Evolutionary conservation across 306 rosid genomes (phyloP).

Genomic region (Cicer pinnatifidum): DNA sequence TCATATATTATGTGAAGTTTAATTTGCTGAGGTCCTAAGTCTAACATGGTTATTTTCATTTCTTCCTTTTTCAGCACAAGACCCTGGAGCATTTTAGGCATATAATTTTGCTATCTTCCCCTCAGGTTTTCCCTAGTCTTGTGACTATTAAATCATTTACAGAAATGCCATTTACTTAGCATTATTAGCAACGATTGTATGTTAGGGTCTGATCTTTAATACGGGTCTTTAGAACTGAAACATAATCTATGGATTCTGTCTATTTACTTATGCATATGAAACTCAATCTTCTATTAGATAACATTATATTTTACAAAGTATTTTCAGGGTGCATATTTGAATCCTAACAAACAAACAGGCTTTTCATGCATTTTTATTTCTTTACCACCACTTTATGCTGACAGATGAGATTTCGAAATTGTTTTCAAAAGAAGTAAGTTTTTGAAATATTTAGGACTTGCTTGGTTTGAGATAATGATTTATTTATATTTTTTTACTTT

Average conservation of each 20-base stretch:
- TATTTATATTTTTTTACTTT: neutral
- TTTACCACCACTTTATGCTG: neutral
- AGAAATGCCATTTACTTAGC: too few relatives aligned
- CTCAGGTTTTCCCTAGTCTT: constrained; percentile 63
- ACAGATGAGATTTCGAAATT: neutral
- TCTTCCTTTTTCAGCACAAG: constrained; percentile 64
- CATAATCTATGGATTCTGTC: too few relatives aligned
- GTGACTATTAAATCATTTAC: constrained; percentile 5
- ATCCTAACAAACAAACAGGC: neutral
- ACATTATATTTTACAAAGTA: neutral
- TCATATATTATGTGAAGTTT: constrained; percentile 5
- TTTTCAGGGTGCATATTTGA: neutral
- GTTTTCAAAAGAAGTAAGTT: constrained; percentile 3
- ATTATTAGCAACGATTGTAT: too few relatives aligned
- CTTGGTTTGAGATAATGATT: neutral
- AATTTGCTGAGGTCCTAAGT: constrained; percentile 37
- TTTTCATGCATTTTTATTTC: neutral
- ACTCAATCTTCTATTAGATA: neutral
- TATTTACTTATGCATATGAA: too few relatives aligned
- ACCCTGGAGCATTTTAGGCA: constrained; percentile 73
- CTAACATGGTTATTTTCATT: constrained; percentile 31
- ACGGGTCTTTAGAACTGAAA: too few relatives aligned
- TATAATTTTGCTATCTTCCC: constrained; percentile 74
- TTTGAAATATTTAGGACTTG: neutral
- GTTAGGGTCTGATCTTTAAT: too few relatives aligned